phyloP scores from a whole-genome alignment of 495 filamentous ascomycete species.

The Aspergillus sparsus region DNA sequence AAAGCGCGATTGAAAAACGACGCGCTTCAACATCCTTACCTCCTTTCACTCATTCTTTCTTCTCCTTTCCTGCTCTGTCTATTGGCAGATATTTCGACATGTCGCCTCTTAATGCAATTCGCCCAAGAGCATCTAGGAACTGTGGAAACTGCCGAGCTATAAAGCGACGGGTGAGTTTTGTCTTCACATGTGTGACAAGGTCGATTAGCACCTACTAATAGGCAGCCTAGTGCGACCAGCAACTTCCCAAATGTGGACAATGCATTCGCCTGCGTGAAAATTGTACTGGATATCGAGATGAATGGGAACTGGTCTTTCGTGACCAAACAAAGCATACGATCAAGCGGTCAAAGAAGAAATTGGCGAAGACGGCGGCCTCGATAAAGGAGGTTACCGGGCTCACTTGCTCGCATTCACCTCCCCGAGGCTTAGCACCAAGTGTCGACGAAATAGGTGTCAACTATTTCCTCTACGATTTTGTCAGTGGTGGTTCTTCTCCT shows the following conservation, averaged over 20 bases:
- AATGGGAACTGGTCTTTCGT: conserved; percentile 29
- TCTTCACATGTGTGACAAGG: background rate
- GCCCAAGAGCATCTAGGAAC: conserved; percentile 19
- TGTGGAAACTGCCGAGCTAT: conserved; percentile 27
- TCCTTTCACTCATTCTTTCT: too few relatives aligned
- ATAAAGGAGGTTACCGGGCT: background rate
- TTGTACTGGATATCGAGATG: conserved; percentile 34
- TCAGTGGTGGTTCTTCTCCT: conserved; percentile 26
- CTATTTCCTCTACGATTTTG: conserved; percentile 42
- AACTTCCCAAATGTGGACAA: conserved; percentile 33
- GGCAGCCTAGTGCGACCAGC: conserved; percentile 30
- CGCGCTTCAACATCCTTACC: too few relatives aligned
- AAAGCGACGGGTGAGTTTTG: conserved; percentile 25
- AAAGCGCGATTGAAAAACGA: too few relatives aligned
- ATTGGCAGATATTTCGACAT: background rate
- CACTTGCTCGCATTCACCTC: conserved; percentile 8
- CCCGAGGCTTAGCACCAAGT: conserved; percentile 16
- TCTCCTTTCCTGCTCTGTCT: too few relatives aligned
- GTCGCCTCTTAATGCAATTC: background rate
- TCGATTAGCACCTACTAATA: background rate
- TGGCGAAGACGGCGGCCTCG: background rate
- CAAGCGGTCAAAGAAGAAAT: conserved; percentile 23
- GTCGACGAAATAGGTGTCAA: conserved; percentile 33
- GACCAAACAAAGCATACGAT: conserved; percentile 30
- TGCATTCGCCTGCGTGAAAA: conserved; percentile 30